These are phyloP conservation scores for Gossypium davidsonii DNA, from an alignment of 441 rosid genomes.

Conservation along the genomic window DNA sequence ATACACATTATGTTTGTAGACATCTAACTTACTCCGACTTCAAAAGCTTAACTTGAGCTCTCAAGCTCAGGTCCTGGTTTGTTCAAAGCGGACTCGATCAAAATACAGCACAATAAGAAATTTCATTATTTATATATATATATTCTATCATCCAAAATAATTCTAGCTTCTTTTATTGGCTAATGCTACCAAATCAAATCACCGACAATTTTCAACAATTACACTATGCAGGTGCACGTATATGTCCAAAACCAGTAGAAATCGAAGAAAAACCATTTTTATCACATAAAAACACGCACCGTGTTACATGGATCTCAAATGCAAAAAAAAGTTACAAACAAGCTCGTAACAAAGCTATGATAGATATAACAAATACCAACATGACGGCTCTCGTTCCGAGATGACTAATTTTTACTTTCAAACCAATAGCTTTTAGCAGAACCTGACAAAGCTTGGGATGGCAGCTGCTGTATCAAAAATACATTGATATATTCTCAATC, in stretches of 20 bases:
- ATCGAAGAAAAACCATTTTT: background rate
- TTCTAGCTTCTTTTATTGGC: background rate
- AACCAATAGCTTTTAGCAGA: background rate
- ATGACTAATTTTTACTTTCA: constrained; percentile 2
- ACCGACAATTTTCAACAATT: background rate
- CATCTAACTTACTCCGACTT: too few relatives aligned
- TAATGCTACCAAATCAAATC: background rate
- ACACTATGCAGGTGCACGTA: background rate
- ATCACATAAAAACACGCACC: background rate
- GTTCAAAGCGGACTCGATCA: too few relatives aligned
- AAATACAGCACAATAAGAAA: too few relatives aligned
- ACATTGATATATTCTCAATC: constrained; percentile 9
- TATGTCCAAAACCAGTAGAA: background rate
- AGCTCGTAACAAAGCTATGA: background rate
- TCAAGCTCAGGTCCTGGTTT: too few relatives aligned
- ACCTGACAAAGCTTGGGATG: constrained; percentile 8
- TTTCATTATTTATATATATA: too few relatives aligned
- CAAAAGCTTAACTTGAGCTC: too few relatives aligned
- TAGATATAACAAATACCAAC: background rate
- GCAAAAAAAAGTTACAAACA: constrained; percentile 4
- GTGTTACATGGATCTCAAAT: background rate
- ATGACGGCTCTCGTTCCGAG: background rate
- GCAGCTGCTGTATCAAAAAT: constrained; percentile 9
- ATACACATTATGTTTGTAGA: too few relatives aligned
- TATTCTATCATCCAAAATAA: too few relatives aligned